phyloP scores from a whole-genome alignment of 306 rosid genomes.

The Inga laurina region DNA sequence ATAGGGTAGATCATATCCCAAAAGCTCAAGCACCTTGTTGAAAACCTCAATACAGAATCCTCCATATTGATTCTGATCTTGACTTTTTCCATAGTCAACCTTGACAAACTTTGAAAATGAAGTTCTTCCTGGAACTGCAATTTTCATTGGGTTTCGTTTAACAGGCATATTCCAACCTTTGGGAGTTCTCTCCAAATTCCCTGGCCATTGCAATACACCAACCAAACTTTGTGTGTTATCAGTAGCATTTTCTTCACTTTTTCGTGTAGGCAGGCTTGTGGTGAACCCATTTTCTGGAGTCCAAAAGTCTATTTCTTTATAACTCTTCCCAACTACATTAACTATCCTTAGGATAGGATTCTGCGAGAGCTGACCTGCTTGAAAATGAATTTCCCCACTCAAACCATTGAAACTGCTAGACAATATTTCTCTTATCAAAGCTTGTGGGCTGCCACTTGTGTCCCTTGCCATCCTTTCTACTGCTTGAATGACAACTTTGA shows the following conservation, averaged over 20 bases:
- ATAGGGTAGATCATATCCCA: constrained; percentile 53
- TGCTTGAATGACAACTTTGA: constrained; percentile 49
- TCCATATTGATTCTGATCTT: constrained; percentile 6
- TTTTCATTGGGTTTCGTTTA: constrained; percentile 45
- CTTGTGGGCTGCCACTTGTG: constrained; percentile 13
- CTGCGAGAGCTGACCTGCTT: constrained; percentile 39
- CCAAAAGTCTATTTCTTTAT: constrained; percentile 63
- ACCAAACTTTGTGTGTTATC: constrained; percentile 25
- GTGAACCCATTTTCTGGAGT: constrained; percentile 41
- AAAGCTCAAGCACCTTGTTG: neutral
- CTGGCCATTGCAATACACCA: constrained; percentile 65
- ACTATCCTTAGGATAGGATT: constrained; percentile 47
- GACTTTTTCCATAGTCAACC: constrained; percentile 36
- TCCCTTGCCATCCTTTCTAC: constrained; percentile 30
- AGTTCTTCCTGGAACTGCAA: constrained; percentile 69
- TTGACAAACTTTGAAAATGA: constrained; percentile 61
- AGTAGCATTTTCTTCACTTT: constrained; percentile 15
- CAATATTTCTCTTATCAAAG: constrained; percentile 27
- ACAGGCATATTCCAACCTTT: constrained; percentile 72
- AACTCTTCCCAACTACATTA: constrained; percentile 47
- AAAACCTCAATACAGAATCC: constrained; percentile 72
- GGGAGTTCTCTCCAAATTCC: constrained; percentile 43
- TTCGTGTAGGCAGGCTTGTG: neutral
- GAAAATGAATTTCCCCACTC: constrained; percentile 61
- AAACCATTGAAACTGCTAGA: constrained; percentile 50